A percentile compares a stretch with the other conserved stretches of the same genome.
Conservation (phyloP, 768 basidiomycete species). For the Fistulinella prunicolor region DNA sequence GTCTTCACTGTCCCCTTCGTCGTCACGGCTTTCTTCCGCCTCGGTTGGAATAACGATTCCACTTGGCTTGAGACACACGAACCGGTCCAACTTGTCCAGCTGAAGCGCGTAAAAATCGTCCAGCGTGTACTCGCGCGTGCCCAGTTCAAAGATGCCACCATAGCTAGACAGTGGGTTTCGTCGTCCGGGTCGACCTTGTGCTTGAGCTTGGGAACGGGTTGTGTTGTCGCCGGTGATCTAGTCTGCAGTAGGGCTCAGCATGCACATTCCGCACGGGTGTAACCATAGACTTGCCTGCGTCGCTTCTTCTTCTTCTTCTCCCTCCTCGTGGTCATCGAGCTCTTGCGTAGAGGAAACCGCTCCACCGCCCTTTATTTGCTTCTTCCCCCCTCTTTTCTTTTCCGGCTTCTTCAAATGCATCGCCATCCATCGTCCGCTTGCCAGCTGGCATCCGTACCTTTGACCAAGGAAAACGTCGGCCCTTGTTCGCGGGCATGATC, state of each 20-base stretch:
- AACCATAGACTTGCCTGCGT: slow-evolving; percentile 5
- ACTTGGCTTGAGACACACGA: slow-evolving; percentile 67
- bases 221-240: background rate
- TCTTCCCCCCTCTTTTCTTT: slow-evolving; percentile 45
- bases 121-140: slow-evolving; percentile 80
- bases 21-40: slow-evolving; percentile 59
- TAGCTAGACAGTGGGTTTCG: too few relatives aligned
- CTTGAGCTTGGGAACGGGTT: background rate
- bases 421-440: slow-evolving; percentile 74
- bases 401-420: slow-evolving; percentile 70
- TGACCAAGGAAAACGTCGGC: background rate
- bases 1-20: slow-evolving; percentile 55
- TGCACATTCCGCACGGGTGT: background rate
- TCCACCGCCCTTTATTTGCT: slow-evolving; percentile 18
- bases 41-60: slow-evolving; percentile 59
- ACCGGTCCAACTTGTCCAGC: slow-evolving; percentile 83
- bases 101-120: slow-evolving; percentile 83
- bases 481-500: too few relatives aligned
- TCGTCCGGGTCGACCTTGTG: too few relatives aligned
- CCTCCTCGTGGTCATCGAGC: slow-evolving; percentile 8
- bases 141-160: slow-evolving; percentile 84
- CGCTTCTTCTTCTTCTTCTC: slow-evolving; percentile 16
- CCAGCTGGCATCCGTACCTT: slow-evolving; percentile 77
- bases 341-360: background rate
- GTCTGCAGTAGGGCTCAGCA: slow-evolving; percentile 1